Evolutionary conservation across 1,139 yeast species (phyloP), one percentile per base, ranked within the genome.

Genomic region (Debaryomyces psychrophilus): DNA sequence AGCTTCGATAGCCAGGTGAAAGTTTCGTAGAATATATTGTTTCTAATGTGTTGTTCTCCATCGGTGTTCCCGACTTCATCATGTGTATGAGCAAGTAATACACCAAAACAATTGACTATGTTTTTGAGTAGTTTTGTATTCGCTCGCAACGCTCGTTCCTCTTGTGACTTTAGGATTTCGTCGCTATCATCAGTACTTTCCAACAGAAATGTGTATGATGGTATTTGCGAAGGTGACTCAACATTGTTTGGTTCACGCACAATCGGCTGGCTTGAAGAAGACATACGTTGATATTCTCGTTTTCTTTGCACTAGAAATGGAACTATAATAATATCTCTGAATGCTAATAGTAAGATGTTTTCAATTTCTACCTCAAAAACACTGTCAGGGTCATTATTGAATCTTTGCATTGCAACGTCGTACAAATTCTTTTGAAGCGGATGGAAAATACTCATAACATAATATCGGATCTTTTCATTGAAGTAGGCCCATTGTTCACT

Each of bases 401-500:
- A 44, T 12, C 45, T 47, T 23, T 54, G 57, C 1, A 50, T 42
- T 3, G 57, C 53, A 5, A 58, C 43, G 15, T 65, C 60, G 12
- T 59, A 53, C 17, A 60, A 51, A 45, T 56, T 51, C 18, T 54
- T 58, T 44, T 67, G 68, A 11, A 72, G 52, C 0, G 71, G 68
- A 20, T 61, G 62, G 45, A 73, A 71, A 25, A 68, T 59, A 18
- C 62, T 59, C 17, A 69, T 41, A 8, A 72, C 28, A 35, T 53
- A 62, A 46, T 55, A 72, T 18, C 73, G 50, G 2, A 73, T 62
- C 31, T 61, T 63, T 25, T 54, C 53, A 45, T 70, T 66, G 53
- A 73, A 73, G 44, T 66, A 69, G 5, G 45, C 25, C 77, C 77
- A 73, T 28, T 59, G 58, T 4, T 49, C 50, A 3, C 54, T 51